Conservation (phyloP, 2,329 filamentous ascomycete genomes). For the Pleoardoris graminearum region DNA sequence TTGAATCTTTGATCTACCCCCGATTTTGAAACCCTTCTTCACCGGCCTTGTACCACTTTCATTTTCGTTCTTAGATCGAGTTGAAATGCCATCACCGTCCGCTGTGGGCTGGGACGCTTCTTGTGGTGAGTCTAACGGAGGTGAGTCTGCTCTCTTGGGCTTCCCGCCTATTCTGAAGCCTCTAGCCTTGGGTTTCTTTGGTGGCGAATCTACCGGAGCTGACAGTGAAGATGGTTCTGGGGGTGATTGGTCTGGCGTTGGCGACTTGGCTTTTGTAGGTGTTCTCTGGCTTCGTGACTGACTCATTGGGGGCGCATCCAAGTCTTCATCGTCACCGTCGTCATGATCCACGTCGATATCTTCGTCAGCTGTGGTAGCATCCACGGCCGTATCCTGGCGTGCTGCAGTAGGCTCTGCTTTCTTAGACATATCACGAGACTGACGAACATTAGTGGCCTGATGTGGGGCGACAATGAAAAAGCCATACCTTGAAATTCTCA, state of each 20-base stretch:
- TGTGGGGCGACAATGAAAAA: not conserved
- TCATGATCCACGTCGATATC: conserved; percentile 26
- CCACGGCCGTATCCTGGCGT: conserved; percentile 11
- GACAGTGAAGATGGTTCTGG: not conserved
- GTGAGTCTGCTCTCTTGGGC: conserved; percentile 14
- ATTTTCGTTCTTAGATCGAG: conserved; percentile 1
- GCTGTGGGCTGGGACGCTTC: not conserved
- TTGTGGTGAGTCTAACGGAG: conserved; percentile 1
- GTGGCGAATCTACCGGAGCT: not conserved
- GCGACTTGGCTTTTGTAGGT: conserved; percentile 4
- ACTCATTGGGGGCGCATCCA: conserved; percentile 38
- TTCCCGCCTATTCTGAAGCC: conserved; percentile 39
- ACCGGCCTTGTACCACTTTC: conserved; percentile 15
- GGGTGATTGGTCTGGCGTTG: conserved; percentile 9
- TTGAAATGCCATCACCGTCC: conserved; percentile 1
- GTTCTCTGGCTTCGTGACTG: conserved; percentile 16
- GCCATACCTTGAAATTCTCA: conserved; percentile 34
- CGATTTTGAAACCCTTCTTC: conserved; percentile 36
- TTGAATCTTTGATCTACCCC: conserved; percentile 30
- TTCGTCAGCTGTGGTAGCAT: conserved; percentile 37
- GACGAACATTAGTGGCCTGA: conserved; percentile 7
- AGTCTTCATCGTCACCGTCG: conserved; percentile 39
- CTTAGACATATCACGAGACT: conserved; percentile 12
- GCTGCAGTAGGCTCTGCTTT: not conserved
- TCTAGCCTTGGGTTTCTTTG: conserved; percentile 22